Conservation (phyloP, 1,139 yeast genomes). For the Debaryomyces subglobosus region DNA sequence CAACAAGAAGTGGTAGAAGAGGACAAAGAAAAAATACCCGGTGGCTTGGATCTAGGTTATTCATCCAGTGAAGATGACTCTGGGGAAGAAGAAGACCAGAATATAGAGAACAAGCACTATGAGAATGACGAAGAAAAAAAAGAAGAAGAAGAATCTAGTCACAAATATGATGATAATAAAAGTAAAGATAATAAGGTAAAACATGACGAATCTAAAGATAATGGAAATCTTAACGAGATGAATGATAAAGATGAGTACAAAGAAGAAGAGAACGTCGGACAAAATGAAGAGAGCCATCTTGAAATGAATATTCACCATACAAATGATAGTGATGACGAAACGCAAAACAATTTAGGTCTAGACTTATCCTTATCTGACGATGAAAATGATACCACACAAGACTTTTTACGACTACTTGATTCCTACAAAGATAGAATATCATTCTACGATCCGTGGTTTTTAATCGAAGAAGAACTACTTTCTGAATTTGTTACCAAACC, state of each 20-base stretch:
- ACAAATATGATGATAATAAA: constrained; percentile 14
- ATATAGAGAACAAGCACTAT: not conserved
- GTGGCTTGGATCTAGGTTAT: constrained; percentile 14
- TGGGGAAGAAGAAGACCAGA: constrained; percentile 6
- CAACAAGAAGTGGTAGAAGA: not conserved
- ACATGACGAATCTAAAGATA: constrained; percentile 5
- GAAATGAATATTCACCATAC: constrained; percentile 8
- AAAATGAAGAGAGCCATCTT: not conserved
- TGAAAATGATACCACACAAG: constrained; percentile 10
- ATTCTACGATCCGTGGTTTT: constrained; percentile 40
- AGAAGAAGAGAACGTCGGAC: constrained; percentile 5
- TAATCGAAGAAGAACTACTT: constrained; percentile 42
- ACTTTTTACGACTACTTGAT: constrained; percentile 30
- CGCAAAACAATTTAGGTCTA: constrained; percentile 16
- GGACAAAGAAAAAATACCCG: not conserved
- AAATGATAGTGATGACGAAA: constrained; percentile 1
- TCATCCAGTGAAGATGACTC: constrained; percentile 13
- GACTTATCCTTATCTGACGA: constrained; percentile 25
- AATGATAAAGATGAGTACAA: constrained; percentile 8
- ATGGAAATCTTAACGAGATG: not conserved
- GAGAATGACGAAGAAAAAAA: constrained; percentile 8
- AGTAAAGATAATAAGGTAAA: constrained; percentile 14
- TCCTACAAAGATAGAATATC: constrained; percentile 28
- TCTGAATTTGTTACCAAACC: constrained; percentile 32
- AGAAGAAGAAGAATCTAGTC: constrained; percentile 8